Percentiles rank a stretch among this genome's conserved stretches.
These are phyloP conservation scores for Malus orientalis DNA, from an alignment of 306 rosid species.

Conservation along the genomic window DNA sequence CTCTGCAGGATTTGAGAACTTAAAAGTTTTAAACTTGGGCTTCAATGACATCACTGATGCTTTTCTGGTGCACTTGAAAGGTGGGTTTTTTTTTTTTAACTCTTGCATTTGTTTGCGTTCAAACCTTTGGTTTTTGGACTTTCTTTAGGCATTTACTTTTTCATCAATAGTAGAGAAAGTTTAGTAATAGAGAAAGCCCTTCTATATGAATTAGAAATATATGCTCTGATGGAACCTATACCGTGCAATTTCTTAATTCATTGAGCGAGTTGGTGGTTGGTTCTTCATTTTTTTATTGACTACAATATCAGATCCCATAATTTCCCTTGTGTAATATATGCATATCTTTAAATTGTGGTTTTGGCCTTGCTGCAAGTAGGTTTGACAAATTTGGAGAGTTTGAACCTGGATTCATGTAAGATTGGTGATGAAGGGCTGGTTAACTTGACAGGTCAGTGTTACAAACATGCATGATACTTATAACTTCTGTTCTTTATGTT, in stretches of 20 bases:
- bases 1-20: slow-evolving; percentile 60
- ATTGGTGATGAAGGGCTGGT: slow-evolving; percentile 76
- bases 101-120: background rate
- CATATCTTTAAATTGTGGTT: background rate
- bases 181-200: background rate
- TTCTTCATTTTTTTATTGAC: background rate
- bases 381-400: slow-evolving; percentile 71
- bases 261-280: background rate
- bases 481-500: background rate
- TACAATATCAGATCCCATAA: background rate
- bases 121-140: background rate
- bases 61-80: slow-evolving; percentile 77
- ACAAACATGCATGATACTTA: slow-evolving; percentile 4
- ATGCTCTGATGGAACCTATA: background rate
- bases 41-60: slow-evolving; percentile 58
- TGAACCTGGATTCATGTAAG: slow-evolving; percentile 85
- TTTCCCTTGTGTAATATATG: background rate
- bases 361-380: slow-evolving; percentile 35
- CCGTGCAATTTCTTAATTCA: background rate
- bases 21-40: slow-evolving; percentile 75
- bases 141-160: background rate
- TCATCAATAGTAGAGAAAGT: background rate
- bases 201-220: background rate
- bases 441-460: slow-evolving; percentile 60
- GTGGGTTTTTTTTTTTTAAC: slow-evolving; percentile 26